A percentile compares a stretch with the other conserved stretches of the same genome.
These are phyloP conservation scores for Puccinia novopanici DNA, from an alignment of 1,284 basidiomycete species.

Conservation along the genomic window DNA sequence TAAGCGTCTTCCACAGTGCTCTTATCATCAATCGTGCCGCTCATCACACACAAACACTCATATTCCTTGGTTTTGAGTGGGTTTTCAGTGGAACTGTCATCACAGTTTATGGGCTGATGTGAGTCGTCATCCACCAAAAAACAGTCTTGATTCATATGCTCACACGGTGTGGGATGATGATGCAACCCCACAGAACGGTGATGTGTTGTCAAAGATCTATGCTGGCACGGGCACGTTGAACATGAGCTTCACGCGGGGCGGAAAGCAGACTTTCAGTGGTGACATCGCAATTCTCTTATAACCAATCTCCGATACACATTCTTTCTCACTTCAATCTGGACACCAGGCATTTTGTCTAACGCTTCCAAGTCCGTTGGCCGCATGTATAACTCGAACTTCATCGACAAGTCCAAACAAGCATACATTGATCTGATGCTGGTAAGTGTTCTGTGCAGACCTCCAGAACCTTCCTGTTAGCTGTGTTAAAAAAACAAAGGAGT, in stretches of 20 bases:
- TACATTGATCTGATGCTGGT: slow-evolving; percentile 95
- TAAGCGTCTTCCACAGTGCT: slow-evolving; percentile 44
- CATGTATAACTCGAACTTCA: slow-evolving; percentile 97
- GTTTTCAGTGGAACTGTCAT: slow-evolving; percentile 78
- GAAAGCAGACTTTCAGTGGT: slow-evolving; percentile 72
- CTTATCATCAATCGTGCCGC: slow-evolving; percentile 54
- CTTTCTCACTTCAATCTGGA: too few species aligned
- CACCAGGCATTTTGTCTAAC: slow-evolving; percentile 86
- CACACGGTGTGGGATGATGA: not conserved
- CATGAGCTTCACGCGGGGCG: slow-evolving; percentile 88
- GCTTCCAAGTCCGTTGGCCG: slow-evolving; percentile 89
- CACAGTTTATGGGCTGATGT: slow-evolving; percentile 89
- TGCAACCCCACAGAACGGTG: slow-evolving; percentile 67
- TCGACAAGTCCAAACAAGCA: slow-evolving; percentile 88
- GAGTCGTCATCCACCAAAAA: slow-evolving; percentile 37
- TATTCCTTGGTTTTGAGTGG: slow-evolving; percentile 58
- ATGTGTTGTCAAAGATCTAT: slow-evolving; percentile 82
- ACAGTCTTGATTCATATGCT: not conserved
- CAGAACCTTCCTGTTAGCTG: too few species aligned
- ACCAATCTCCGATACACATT: too few species aligned
- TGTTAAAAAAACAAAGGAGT: too few species aligned
- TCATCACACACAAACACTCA: slow-evolving; percentile 52
- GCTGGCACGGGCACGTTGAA: slow-evolving; percentile 95
- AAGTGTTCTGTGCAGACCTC: too few species aligned
- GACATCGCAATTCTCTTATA: too few species aligned